Percentiles rank a stretch among this genome's conserved stretches.
Conservation (phyloP, 1,284 basidiomycete species). For the Malassezia restricta region DNA sequence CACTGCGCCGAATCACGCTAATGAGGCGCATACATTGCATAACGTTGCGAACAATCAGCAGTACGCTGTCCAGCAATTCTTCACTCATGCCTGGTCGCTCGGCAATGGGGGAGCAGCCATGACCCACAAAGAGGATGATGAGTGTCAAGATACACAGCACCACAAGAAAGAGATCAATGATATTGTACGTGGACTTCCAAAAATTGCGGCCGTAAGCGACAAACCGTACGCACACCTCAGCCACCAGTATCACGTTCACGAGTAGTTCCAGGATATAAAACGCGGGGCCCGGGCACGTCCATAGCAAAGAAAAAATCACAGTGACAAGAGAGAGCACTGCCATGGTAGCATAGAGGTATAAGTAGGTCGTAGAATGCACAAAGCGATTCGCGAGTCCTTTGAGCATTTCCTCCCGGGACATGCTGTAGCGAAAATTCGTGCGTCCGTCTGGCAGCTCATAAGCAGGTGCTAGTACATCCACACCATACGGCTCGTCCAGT, state of each 20-base stretch:
- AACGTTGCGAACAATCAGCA: slow-evolving; percentile 40
- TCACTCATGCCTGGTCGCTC: slow-evolving; percentile 30
- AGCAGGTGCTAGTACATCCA: slow-evolving; percentile 12
- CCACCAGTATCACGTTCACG: slow-evolving; percentile 39
- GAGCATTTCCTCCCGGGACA: slow-evolving; percentile 36
- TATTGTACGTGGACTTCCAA: slow-evolving; percentile 43
- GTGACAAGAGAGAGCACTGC: slow-evolving; percentile 37
- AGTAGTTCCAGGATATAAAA: slow-evolving; percentile 40
- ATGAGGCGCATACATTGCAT: slow-evolving; percentile 38
- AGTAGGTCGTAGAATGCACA: slow-evolving; percentile 40
- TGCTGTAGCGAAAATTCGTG: slow-evolving; percentile 15
- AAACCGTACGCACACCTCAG: slow-evolving; percentile 36
- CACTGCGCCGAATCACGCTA: slow-evolving; percentile 33
- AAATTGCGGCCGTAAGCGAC: slow-evolving; percentile 43
- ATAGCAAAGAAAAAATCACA: slow-evolving; percentile 31
- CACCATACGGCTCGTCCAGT: not conserved
- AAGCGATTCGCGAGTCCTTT: slow-evolving; percentile 44
- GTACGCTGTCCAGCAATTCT: slow-evolving; percentile 39
- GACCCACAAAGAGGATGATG: slow-evolving; percentile 37
- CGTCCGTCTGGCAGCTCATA: not conserved
- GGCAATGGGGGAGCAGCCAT: slow-evolving; percentile 38
- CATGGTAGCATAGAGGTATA: slow-evolving; percentile 44
- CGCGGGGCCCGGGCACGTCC: slow-evolving; percentile 34
- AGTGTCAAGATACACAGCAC: slow-evolving; percentile 38
- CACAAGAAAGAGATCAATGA: slow-evolving; percentile 38